Conservation (phyloP, 1,284 basidiomycete genomes). For the Entoloma clypeatum region DNA sequence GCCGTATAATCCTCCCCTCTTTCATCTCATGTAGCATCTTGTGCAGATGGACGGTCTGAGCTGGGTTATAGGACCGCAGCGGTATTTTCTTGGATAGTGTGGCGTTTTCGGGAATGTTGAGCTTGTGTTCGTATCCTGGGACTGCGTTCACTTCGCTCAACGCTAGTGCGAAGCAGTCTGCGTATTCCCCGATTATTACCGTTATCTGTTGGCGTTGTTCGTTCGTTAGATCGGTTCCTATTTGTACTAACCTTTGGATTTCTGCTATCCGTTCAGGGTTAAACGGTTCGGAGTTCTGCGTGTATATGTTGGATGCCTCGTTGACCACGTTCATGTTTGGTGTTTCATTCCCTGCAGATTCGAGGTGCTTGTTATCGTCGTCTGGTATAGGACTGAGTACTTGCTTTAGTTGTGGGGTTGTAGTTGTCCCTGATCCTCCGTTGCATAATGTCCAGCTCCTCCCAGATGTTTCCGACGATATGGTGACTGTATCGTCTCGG, state of each 20-base stretch:
- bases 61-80: slow-evolving; percentile 25
- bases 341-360: too few species aligned
- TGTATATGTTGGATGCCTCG: neutral
- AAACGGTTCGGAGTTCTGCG: slow-evolving; percentile 2
- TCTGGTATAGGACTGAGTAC: slow-evolving; percentile 1
- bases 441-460: neutral
- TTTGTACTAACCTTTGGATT: neutral
- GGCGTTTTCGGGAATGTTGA: slow-evolving; percentile 19
- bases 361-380: too few species aligned
- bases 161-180: slow-evolving; percentile 29
- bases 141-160: slow-evolving; percentile 25
- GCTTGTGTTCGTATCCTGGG: slow-evolving; percentile 18
- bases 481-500: neutral
- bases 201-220: slow-evolving; percentile 8
- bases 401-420: neutral
- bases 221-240: slow-evolving; percentile 13
- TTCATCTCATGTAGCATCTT: slow-evolving; percentile 29
- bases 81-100: slow-evolving; percentile 23
- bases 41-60: slow-evolving; percentile 28
- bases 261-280: neutral
- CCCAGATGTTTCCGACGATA: neutral
- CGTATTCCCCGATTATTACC: slow-evolving; percentile 17
- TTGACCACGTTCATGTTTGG: neutral
- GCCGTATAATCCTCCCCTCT: slow-evolving; percentile 26
- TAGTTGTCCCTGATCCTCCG: neutral